Evolutionary conservation across 23 red algal species (phyloP).

Genomic region (Cyanidioschyzon merolae): DNA sequence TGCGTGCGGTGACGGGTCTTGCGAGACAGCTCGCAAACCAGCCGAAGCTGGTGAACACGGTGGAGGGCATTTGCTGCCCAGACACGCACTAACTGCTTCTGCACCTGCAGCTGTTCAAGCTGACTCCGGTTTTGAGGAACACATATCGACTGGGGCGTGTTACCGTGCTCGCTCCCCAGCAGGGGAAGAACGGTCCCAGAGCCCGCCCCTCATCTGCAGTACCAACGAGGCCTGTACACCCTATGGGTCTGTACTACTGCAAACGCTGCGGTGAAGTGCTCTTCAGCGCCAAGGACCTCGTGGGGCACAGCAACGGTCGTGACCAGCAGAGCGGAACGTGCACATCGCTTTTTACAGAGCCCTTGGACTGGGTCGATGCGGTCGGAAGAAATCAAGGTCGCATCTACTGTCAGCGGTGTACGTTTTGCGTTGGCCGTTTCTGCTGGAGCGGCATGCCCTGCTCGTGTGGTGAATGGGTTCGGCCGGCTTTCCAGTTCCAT

Average conservation of each 20-base stretch:
- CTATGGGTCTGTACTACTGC: neutral
- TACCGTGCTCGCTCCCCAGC: no score
- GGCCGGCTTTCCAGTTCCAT: conserved; percentile 64
- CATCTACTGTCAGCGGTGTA: conserved; percentile 41
- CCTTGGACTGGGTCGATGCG: neutral
- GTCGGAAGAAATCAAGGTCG: conserved; percentile 25
- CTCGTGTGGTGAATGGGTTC: conserved; percentile 66
- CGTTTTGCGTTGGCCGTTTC: conserved; percentile 33
- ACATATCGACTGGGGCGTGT: no score
- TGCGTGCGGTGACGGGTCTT: no score
- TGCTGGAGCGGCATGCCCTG: conserved; percentile 61
- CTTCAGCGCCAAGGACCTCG: neutral
- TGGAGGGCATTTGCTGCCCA: no score
- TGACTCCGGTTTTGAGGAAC: no score
- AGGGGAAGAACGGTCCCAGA: no score
- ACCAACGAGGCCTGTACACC: no score
- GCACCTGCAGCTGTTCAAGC: no score
- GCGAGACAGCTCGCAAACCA: no score
- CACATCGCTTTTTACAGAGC: neutral
- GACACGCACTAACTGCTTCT: no score
- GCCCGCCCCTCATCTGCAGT: no score
- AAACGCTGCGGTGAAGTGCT: neutral
- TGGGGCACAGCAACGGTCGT: neutral
- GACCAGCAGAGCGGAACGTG: neutral
- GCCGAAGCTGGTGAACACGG: no score